Conservation (phyloP, 192 early-diverging fungal genomes). For the Linnemannia zychae region DNA sequence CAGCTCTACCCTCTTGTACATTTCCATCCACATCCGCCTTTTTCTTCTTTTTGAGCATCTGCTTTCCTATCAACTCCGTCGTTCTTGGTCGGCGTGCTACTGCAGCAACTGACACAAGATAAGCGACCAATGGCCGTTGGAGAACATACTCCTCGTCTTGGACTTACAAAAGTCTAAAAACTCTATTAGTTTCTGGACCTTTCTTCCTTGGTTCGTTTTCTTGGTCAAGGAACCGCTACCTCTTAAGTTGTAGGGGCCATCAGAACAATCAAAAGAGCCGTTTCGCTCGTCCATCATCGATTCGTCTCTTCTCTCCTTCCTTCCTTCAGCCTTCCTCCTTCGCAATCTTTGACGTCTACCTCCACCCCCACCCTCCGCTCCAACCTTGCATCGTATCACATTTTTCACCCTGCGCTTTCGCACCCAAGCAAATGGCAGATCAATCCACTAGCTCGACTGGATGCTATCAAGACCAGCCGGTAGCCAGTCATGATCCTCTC, state of each 20-base stretch:
- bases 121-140: background rate
- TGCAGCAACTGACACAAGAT: background rate
- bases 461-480: background rate
- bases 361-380: background rate
- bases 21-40: background rate
- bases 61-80: background rate
- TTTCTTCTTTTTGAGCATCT: background rate
- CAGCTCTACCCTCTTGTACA: background rate
- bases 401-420: background rate
- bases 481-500: background rate
- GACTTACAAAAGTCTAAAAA: conserved; percentile 4
- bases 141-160: background rate
- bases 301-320: conserved; percentile 4
- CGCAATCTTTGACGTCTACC: background rate
- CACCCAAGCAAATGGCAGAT: background rate
- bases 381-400: background rate
- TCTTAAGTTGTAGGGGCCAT: conserved; percentile 30
- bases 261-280: background rate
- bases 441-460: background rate
- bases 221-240: conserved; percentile 8
- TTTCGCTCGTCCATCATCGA: background rate
- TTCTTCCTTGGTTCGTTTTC: background rate
- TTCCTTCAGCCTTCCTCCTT: background rate
- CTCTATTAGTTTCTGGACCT: conserved; percentile 20
- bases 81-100: background rate